A percentile compares a stretch with the other conserved stretches of the same genome.
phyloP scores from a whole-genome alignment of 768 basidiomycete genomes.

The Trametes elegans region DNA sequence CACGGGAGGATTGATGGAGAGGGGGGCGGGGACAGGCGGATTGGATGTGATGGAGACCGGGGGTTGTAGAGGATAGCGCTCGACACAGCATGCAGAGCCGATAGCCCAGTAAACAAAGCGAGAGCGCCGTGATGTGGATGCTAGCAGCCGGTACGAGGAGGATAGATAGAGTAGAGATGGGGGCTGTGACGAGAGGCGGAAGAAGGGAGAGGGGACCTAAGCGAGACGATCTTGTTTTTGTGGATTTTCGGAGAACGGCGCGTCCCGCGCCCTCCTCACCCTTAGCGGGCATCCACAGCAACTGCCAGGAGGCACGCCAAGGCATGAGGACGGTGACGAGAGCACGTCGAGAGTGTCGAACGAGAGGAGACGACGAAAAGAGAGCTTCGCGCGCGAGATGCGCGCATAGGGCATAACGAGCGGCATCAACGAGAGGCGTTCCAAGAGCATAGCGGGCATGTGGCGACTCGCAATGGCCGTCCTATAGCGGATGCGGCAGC shows the following conservation, averaged over 20 bases:
- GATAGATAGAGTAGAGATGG: background rate
- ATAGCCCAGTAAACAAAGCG: background rate
- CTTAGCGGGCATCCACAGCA: background rate
- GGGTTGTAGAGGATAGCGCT: background rate
- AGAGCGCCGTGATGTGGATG: background rate
- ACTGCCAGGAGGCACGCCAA: background rate
- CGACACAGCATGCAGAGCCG: constrained; percentile 1
- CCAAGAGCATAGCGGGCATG: constrained; percentile 20
- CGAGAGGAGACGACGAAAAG: background rate
- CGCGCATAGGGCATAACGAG: constrained; percentile 22
- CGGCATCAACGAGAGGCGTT: constrained; percentile 19
- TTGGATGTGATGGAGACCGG: background rate
- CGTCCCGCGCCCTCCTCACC: background rate
- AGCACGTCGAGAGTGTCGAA: background rate
- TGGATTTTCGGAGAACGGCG: constrained; percentile 1
- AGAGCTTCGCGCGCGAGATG: constrained; percentile 8
- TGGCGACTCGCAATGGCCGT: background rate
- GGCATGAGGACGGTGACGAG: background rate
- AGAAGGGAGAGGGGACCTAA: background rate
- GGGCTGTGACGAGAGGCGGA: background rate
- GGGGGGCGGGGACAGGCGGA: background rate
- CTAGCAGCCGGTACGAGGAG: constrained; percentile 1
- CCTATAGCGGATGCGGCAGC: background rate
- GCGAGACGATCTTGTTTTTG: constrained; percentile 3
- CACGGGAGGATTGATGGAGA: background rate